A percentile compares a stretch with the other conserved stretches of the same genome.
Conservation (phyloP, 2,329 filamentous ascomycete species). For the Botryotinia calthae region DNA sequence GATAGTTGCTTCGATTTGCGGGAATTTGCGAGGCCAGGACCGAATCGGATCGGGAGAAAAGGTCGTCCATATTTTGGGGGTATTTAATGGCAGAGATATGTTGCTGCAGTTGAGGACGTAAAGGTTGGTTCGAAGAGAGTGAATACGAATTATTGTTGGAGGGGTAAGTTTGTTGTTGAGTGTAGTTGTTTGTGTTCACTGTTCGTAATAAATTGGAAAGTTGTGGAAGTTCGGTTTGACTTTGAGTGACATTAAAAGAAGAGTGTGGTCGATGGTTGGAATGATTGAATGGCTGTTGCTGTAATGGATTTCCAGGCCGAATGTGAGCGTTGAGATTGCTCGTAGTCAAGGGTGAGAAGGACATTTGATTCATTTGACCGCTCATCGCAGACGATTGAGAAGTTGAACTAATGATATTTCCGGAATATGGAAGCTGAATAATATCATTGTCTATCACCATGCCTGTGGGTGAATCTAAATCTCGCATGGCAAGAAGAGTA, state of each 20-base stretch:
- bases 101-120: neutral
- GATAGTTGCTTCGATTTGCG: constrained; percentile 4
- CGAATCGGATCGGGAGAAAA: constrained; percentile 15
- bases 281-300: neutral
- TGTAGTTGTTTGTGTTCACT: neutral
- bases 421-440: constrained; percentile 15
- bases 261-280: constrained; percentile 5
- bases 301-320: neutral
- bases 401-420: constrained; percentile 5
- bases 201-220: constrained; percentile 6
- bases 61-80: constrained; percentile 10
- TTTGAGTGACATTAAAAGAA: neutral
- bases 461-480: neutral
- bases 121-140: constrained; percentile 10
- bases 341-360: neutral
- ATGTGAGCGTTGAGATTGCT: constrained; percentile 14
- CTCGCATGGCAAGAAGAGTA: constrained; percentile 2
- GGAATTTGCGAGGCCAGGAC: constrained; percentile 13
- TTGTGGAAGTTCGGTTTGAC: constrained; percentile 9
- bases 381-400: neutral
- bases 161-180: neutral
- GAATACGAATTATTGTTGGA: constrained; percentile 13
- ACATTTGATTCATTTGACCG: neutral
- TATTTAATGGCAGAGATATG: neutral
- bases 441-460: neutral